A percentile compares a stretch with the other conserved stretches of the same genome.
Conservation (phyloP, 257 asterid genomes). For the Cruciata laevipes region DNA sequence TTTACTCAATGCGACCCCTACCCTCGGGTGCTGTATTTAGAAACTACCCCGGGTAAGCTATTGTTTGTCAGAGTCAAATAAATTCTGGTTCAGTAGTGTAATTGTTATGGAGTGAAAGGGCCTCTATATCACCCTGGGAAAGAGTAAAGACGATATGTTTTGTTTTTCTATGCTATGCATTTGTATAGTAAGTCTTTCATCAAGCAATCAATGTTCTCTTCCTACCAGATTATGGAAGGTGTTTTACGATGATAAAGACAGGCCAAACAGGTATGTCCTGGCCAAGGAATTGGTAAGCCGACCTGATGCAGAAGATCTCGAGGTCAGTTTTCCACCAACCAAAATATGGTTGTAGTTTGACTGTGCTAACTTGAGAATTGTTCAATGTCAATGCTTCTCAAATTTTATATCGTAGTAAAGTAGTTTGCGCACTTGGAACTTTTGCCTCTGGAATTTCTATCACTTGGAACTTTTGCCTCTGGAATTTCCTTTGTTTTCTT, state of each 20-base stretch:
- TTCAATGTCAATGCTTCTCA: neutral
- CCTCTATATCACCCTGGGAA: neutral
- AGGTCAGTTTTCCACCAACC: conserved; percentile 44
- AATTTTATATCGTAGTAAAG: neutral
- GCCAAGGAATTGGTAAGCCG: conserved; percentile 75
- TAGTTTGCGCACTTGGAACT: too few species aligned
- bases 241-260: conserved; percentile 79
- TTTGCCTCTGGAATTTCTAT: neutral
- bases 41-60: conserved; percentile 86
- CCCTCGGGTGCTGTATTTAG: conserved; percentile 83
- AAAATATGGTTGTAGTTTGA: neutral
- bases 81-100: neutral
- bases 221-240: conserved; percentile 77
- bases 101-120: neutral
- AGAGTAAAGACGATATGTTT: neutral
- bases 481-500: conserved; percentile 3
- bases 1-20: conserved; percentile 91
- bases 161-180: neutral
- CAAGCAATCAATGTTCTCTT: neutral
- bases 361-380: neutral
- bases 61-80: neutral
- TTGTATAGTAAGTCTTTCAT: neutral
- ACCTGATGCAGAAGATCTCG: conserved; percentile 83
- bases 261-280: conserved; percentile 78
- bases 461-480: too few species aligned